Conservation (phyloP, 257 asterid genomes). For the Salvia rosmarinus region DNA sequence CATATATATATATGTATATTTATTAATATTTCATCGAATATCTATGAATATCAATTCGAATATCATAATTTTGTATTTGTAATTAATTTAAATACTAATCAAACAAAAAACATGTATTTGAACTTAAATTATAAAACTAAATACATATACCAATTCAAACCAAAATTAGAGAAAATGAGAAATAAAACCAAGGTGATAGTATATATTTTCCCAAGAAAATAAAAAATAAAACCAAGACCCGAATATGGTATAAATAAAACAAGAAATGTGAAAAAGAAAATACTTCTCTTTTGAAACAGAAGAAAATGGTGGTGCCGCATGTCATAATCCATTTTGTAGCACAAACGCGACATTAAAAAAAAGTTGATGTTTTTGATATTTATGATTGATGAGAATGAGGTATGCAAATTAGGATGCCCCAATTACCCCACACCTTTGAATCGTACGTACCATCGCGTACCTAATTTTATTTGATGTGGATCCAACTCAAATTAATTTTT, state of each 20-base stretch:
- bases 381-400: slow-evolving; percentile 28
- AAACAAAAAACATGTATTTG: no score
- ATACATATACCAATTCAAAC: no score
- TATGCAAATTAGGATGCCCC: slow-evolving; percentile 39
- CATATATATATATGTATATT: no score
- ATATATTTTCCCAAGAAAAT: slow-evolving; percentile 1
- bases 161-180: no score
- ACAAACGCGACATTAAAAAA: slow-evolving; percentile 34
- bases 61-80: no score
- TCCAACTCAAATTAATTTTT: slow-evolving; percentile 31
- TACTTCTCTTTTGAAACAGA: background rate
- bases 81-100: no score
- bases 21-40: no score
- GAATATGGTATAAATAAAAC: background rate
- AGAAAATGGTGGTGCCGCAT: slow-evolving; percentile 24
- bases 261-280: background rate
- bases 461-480: slow-evolving; percentile 43
- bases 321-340: slow-evolving; percentile 40
- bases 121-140: no score
- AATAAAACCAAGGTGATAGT: no score
- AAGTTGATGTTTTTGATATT: slow-evolving; percentile 7
- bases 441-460: slow-evolving; percentile 29
- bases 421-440: background rate
- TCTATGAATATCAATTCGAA: no score
- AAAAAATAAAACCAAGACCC: background rate